Evolutionary conservation across 2,329 filamentous ascomycete species (phyloP), one percentile per base, ranked within the genome.

Genomic region (Thermomyces lanuginosus): DNA sequence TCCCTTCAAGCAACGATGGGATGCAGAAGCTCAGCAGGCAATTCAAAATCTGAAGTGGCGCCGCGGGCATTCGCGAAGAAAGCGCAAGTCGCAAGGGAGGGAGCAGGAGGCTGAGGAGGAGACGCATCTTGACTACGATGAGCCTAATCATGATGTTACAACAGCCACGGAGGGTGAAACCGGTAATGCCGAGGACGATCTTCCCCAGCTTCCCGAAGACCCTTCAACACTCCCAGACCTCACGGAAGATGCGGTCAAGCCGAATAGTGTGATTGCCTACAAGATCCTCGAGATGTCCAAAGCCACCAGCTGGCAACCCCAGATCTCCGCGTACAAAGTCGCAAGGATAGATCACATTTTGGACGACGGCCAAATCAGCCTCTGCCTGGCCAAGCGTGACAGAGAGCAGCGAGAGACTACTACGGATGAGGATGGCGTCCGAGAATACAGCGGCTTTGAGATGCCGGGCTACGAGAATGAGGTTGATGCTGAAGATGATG

Each of bases 381-480:
- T 91, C 4, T 59, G 64, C 7, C 62, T 92, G 2, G 80, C 82
- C 2, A 64, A 64, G 34, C 67, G 78, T 15, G 78, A 91, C 43
- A 58, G 75, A 24, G 51, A 63, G 4, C 63, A 67, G 28, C 31
- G 22, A 16, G 46, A 72, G 35, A 74, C 67, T 41, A 48, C 54
- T 10, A 72, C 72, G 36, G 72, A 86, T 7, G 53, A 65, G 20
- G 74, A 76, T 0, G 82, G 81, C 0, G 61, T 76, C 34, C 66
- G 81, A 6, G 52, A 81, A 6, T 92, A 86, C 40, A 72, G 66
- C 35, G 78, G 73, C 31, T 89, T 91, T 37, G 81, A 91, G 41
- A 72, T 72, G 39, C 75, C 76, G 0, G 64, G 72, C 5, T 68
- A 70, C 7, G 28, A 30, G 3, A 8, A 26, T n/a, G 28, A 29